Evolutionary conservation across 306 rosid genomes (phyloP).

Genomic region (Cucumis cinereus): DNA sequence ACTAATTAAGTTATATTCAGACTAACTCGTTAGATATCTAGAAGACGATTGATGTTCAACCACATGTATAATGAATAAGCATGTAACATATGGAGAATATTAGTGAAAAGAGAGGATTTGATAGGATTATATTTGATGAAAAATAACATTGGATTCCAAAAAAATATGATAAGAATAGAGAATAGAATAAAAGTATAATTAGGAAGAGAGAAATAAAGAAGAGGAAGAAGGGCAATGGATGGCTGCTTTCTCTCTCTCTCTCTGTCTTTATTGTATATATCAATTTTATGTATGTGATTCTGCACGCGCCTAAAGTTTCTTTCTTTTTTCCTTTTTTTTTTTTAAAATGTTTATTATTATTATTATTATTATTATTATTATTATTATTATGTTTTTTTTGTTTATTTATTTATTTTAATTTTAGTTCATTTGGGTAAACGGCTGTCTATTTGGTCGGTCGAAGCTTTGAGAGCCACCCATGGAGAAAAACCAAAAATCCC

Average conservation of each 20-base stretch:
- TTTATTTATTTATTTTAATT: no score
- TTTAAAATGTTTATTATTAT: no score
- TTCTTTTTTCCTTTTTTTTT: background rate
- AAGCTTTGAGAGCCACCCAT: background rate
- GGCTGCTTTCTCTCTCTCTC: background rate
- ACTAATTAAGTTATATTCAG: no score
- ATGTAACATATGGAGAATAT: no score
- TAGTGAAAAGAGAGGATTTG: background rate
- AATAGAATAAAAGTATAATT: background rate
- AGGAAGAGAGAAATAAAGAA: background rate
- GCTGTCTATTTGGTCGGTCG: background rate
- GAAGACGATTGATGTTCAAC: no score
- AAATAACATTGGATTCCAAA: background rate
- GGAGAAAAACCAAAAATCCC: no score
- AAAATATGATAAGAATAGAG: background rate
- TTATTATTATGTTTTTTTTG: no score
- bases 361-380: no score
- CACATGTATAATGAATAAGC: no score
- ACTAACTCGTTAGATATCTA: background rate
- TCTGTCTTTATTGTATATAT: background rate
- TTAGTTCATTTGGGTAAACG: no score
- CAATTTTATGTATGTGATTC: background rate
- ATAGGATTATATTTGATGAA: no score
- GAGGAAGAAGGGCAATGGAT: no score
- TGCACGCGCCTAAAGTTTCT: conserved; percentile 3